A percentile compares a stretch with the other conserved stretches of the same genome.
Conservation (phyloP, 768 basidiomycete species). For the Daedaleopsis nitida region DNA sequence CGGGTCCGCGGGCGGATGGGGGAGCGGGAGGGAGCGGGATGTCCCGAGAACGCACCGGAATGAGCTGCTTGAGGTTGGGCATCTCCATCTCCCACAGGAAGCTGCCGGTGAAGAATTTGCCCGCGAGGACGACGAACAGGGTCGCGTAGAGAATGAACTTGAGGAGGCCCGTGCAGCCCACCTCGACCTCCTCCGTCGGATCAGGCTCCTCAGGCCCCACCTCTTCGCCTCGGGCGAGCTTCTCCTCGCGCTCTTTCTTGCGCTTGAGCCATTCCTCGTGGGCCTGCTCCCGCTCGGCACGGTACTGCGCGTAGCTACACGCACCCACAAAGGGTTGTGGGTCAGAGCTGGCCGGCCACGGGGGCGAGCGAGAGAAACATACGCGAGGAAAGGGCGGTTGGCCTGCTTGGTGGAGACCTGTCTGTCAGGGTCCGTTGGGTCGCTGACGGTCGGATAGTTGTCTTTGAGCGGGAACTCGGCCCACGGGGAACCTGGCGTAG, state of each 20-base stretch:
- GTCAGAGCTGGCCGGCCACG: constrained; percentile 4
- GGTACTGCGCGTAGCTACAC: constrained; percentile 66
- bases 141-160: constrained; percentile 66
- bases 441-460: constrained; percentile 54
- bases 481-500: constrained; percentile 28
- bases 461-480: constrained; percentile 33
- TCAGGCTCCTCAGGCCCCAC: constrained; percentile 75
- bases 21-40: not conserved
- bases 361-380: constrained; percentile 33
- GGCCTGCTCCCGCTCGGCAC: constrained; percentile 56
- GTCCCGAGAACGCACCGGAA: constrained; percentile 24
- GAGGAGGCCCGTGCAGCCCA: constrained; percentile 64
- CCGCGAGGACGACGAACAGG: constrained; percentile 57
- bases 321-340: constrained; percentile 18
- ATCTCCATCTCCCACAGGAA: constrained; percentile 74
- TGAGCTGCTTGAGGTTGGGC: constrained; percentile 24
- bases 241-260: constrained; percentile 71
- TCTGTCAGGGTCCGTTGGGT: constrained; percentile 65
- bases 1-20: not conserved
- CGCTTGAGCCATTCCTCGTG: constrained; percentile 69
- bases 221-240: constrained; percentile 71
- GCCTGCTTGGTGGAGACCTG: constrained; percentile 81
- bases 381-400: constrained; percentile 85
- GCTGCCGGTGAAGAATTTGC: constrained; percentile 87
- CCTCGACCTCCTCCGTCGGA: constrained; percentile 68